A percentile compares a stretch with the other conserved stretches of the same genome.
Conservation (phyloP, 208 protist genomes). For the Phytomonas sp. region DNA sequence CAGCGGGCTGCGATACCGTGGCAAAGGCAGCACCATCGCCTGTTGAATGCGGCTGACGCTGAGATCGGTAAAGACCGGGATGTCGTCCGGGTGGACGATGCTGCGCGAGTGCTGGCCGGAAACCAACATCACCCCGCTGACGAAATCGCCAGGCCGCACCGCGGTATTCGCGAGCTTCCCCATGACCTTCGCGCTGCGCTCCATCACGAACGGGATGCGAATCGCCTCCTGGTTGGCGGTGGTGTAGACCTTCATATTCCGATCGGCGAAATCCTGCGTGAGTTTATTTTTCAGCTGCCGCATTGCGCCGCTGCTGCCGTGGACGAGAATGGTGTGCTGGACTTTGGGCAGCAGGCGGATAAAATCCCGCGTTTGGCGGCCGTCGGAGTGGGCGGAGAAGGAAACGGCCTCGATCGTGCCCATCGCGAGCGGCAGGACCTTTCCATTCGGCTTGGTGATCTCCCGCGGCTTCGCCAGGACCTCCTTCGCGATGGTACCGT, state of each 20-base stretch:
- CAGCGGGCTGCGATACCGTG: conserved; percentile 52
- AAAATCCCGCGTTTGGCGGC: conserved; percentile 87
- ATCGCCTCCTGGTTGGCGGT: conserved; percentile 92
- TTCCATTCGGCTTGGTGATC: conserved; percentile 86
- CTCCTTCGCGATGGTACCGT: conserved; percentile 95
- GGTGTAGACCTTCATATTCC: conserved; percentile 81
- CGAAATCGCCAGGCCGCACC: conserved; percentile 49
- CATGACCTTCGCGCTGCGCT: conserved; percentile 90
- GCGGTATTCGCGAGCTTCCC: conserved; percentile 51
- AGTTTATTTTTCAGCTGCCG: conserved; percentile 89
- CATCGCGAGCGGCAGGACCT: conserved; percentile 87
- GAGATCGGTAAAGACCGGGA: conserved; percentile 83
- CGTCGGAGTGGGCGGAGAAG: conserved; percentile 97
- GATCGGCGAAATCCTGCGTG: conserved; percentile 70
- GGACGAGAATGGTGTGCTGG: conserved; percentile 91
- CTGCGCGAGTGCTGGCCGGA: conserved; percentile 77
- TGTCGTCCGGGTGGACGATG: conserved; percentile 78
- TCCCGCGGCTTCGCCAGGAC: conserved; percentile 77
- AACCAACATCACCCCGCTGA: conserved; percentile 84
- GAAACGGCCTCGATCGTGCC: conserved; percentile 91
- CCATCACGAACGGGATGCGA: conserved; percentile 89
- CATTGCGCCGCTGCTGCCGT: conserved; percentile 94
- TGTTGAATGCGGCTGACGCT: conserved; percentile 71
- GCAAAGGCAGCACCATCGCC: conserved; percentile 79
- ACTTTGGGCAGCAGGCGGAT: conserved; percentile 68